These are phyloP conservation scores for Cystobasidiaceae sp. DNA, from an alignment of 1,284 basidiomycete genomes.

Conservation along the genomic window DNA sequence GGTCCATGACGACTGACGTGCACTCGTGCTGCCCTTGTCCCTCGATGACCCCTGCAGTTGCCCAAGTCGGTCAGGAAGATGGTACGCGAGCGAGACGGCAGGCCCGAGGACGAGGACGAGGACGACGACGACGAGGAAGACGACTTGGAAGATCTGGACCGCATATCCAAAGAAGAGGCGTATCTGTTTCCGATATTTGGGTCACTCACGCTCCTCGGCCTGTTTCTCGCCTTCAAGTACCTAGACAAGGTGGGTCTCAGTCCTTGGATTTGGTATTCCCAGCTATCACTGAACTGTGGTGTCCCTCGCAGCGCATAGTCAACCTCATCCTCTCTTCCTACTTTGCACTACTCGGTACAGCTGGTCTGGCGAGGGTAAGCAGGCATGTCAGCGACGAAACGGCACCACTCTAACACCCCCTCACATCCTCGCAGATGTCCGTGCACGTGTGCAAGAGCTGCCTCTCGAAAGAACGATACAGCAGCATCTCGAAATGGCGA, in stretches of 20 bases:
- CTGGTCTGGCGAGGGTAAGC: constrained; percentile 33
- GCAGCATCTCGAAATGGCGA: constrained; percentile 25
- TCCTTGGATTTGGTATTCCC: neutral
- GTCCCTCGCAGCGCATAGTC: constrained; percentile 50
- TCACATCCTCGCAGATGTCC: constrained; percentile 46
- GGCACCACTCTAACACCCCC: neutral
- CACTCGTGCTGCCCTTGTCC: no score
- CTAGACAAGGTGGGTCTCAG: constrained; percentile 63
- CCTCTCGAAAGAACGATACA: neutral
- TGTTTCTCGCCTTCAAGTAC: constrained; percentile 67
- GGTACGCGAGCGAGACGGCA: constrained; percentile 12
- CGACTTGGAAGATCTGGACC: constrained; percentile 31
- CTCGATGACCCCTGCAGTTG: constrained; percentile 16
- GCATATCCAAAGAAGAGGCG: constrained; percentile 35
- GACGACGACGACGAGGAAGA: constrained; percentile 35
- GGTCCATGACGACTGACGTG: no score
- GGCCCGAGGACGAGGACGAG: constrained; percentile 8
- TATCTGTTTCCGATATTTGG: constrained; percentile 58
- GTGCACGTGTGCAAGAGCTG: neutral
- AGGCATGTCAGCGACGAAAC: neutral
- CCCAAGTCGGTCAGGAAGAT: constrained; percentile 32
- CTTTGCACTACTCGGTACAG: constrained; percentile 35
- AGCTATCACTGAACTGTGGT: neutral
- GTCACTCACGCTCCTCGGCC: constrained; percentile 59
- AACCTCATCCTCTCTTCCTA: constrained; percentile 59